Conservation (phyloP, 2,329 filamentous ascomycete species). For the Apiospora hydei region DNA sequence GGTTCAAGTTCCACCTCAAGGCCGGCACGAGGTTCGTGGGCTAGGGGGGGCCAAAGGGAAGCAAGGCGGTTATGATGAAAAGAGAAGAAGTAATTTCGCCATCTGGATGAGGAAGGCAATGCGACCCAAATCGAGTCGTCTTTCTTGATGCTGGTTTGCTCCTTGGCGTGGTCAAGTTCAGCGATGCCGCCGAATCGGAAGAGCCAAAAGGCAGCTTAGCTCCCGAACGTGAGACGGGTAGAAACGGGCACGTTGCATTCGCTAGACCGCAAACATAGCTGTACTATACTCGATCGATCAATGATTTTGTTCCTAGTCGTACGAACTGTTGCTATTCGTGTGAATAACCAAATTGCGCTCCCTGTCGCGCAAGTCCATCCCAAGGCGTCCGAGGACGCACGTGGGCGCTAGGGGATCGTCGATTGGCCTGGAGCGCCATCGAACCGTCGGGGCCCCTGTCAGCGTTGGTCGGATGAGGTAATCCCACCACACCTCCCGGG, state of each 20-base stretch:
- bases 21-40: neutral
- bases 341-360: neutral
- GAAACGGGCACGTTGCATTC: neutral
- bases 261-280: neutral
- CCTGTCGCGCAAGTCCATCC: neutral
- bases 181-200: neutral
- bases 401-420: conserved; percentile 4
- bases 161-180: neutral
- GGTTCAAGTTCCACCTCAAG: conserved; percentile 56
- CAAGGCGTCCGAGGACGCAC: neutral
- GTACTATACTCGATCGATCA: neutral
- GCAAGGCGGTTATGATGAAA: neutral
- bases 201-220: neutral
- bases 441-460: neutral
- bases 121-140: neutral
- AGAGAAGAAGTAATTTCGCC: neutral
- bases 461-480: neutral
- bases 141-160: neutral
- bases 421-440: neutral
- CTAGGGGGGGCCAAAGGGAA: neutral
- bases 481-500: conserved; percentile 9
- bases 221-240: neutral
- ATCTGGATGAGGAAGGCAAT: neutral
- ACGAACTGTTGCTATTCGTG: neutral
- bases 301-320: neutral